Percentiles rank a stretch among this genome's conserved stretches.
phyloP scores from a whole-genome alignment of 73 alveolate genomes.

The Paramecium sexaurelia region DNA sequence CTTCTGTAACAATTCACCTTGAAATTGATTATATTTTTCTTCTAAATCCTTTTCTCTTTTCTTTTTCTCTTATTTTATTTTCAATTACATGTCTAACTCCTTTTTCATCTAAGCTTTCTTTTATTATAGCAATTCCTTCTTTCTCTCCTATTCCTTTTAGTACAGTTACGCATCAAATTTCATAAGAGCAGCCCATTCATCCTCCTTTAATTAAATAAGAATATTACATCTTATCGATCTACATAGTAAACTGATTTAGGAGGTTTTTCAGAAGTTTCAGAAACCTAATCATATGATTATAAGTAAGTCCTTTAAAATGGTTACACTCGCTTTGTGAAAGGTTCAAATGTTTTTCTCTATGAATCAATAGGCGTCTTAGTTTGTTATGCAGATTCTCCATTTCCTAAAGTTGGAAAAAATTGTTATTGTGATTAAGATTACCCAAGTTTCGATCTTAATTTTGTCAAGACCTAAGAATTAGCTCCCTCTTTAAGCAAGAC shows the following conservation, averaged over 20 bases:
- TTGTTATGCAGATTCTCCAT: not conserved
- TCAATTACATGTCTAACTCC: constrained; percentile 22
- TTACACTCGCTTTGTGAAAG: not conserved
- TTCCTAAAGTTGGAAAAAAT: constrained; percentile 12
- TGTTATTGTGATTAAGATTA: constrained; percentile 31
- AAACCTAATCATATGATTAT: not conserved
- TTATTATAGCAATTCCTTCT: not conserved
- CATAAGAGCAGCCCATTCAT: constrained; percentile 60
- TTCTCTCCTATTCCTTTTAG: constrained; percentile 32
- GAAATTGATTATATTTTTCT: constrained; percentile 5
- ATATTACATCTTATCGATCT: constrained; percentile 31
- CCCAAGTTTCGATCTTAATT: not conserved
- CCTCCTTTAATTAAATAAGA: not conserved
- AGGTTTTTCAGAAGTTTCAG: constrained; percentile 29
- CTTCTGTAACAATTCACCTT: not conserved
- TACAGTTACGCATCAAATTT: constrained; percentile 50
- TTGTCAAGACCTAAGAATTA: not conserved
- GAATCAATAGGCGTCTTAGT: not conserved
- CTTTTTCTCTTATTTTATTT: constrained; percentile 10
- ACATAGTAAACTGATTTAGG: constrained; percentile 27
- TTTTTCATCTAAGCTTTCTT: not conserved
- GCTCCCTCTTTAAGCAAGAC: not conserved
- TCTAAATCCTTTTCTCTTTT: constrained; percentile 17
- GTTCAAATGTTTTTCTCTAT: not conserved
- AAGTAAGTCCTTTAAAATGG: constrained; percentile 30